These are phyloP conservation scores for Ramaria rubella DNA, from an alignment of 768 basidiomycete species.

Conservation along the genomic window DNA sequence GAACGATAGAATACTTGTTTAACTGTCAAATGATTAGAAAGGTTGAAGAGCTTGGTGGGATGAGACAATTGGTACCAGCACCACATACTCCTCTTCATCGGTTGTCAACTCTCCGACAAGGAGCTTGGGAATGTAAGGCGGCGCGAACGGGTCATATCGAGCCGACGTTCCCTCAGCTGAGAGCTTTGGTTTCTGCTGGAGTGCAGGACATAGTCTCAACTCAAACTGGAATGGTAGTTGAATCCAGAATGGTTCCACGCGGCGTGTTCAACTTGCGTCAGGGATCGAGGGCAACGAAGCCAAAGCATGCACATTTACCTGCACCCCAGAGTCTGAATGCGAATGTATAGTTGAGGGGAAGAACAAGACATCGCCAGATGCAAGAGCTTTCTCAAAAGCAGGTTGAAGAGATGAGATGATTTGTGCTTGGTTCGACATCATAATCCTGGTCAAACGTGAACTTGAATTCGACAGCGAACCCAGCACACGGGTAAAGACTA, in stretches of 20 bases:
- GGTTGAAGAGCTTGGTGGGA: background rate
- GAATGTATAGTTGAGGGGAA: slow-evolving; percentile 67
- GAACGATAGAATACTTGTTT: slow-evolving; percentile 82
- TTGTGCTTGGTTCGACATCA: slow-evolving; percentile 26
- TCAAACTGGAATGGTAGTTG: slow-evolving; percentile 56
- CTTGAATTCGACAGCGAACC: background rate
- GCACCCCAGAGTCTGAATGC: slow-evolving; percentile 53
- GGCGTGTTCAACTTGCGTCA: background rate
- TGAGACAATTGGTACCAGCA: slow-evolving; percentile 43
- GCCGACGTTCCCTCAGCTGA: slow-evolving; percentile 29
- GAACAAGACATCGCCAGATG: slow-evolving; percentile 64
- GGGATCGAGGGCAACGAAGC: slow-evolving; percentile 16
- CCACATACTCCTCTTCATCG: slow-evolving; percentile 54
- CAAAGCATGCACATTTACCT: slow-evolving; percentile 40
- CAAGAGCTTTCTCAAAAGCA: slow-evolving; percentile 51
- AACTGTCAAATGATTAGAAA: slow-evolving; percentile 39
- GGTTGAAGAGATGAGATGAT: slow-evolving; percentile 50
- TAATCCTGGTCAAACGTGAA: too few relatives aligned
- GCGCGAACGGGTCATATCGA: slow-evolving; percentile 68
- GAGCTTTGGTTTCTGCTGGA: slow-evolving; percentile 68
- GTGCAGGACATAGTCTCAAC: slow-evolving; percentile 76
- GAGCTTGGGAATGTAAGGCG: slow-evolving; percentile 75
- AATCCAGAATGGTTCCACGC: background rate
- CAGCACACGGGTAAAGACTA: too few relatives aligned
- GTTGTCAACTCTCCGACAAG: slow-evolving; percentile 69